Base-by-base conservation (phyloP, 129 eudicot genomes). In the Cynara cardunculus region DNA sequence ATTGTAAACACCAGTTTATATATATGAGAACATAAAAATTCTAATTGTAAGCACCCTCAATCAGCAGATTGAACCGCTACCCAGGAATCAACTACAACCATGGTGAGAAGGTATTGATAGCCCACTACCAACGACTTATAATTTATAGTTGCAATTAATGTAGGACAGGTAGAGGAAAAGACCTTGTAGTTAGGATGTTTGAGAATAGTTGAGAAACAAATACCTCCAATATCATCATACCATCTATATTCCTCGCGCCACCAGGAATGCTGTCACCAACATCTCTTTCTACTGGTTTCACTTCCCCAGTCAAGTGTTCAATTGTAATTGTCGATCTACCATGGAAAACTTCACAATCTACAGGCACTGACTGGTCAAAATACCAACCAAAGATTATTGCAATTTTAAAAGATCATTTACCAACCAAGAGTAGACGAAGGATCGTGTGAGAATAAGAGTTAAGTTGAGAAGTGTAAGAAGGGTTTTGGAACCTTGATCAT, bases 261-360 rank as follows among this genome's bases (percentile, higher is more conserved):
- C 99, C 99, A 66, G 97, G 99, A 87, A 95, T 91, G 84, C 73
- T 80, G 84, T 95, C 97, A 18, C 97, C 99, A 77, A 90, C 91
- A 27, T 85, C 88, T 81, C 85, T 88, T 22, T 92, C 97, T 35
- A 95, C 67, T 12, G 99, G 99, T 83, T 95, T 95, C 62, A 95
- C 97, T 88, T 95, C 99, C 16, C 99, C 99, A 14, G 99, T 95
- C 85, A 95, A 90, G 82, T 95, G 99, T 85, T 95, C 99, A 67
- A 88, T 87, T 41, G 99, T 95, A 70, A 95, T 88, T 22, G 97
- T 95, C 82, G 99, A 95, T 81, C 94, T 88, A 80, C 99, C 99
- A 75, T 78, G 91, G 71, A 79, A 87, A 72, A 95, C 97, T 85
- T 90, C 97, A 87, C 97, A 92, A 81, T 95, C 99, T 78, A 95